These are phyloP conservation scores for Suillus alpinus DNA, from an alignment of 768 basidiomycete genomes.

Conservation along the genomic window DNA sequence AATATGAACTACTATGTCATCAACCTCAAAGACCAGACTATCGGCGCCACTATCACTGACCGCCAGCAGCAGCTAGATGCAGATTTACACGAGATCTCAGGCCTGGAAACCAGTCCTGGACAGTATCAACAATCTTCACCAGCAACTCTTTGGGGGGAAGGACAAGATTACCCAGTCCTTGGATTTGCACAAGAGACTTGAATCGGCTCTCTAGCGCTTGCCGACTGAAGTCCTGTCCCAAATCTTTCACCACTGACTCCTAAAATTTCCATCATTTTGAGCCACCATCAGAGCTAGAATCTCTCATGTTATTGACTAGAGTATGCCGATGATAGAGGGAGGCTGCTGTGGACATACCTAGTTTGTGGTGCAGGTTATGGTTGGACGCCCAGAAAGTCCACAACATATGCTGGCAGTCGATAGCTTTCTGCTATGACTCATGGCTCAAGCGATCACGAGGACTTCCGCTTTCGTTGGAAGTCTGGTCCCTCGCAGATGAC, in stretches of 20 bases:
- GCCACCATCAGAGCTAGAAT: constrained; percentile 20
- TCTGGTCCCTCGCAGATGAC: constrained; percentile 5
- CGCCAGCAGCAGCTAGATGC: constrained; percentile 15
- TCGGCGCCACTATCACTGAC: constrained; percentile 15
- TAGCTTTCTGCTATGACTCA: constrained; percentile 11
- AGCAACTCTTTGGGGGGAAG: constrained; percentile 14
- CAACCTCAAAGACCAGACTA: constrained; percentile 9
- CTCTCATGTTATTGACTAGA: constrained; percentile 37
- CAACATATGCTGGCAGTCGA: constrained; percentile 10
- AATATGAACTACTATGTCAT: too few species aligned
- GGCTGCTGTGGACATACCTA: constrained; percentile 38
- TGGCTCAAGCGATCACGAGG: constrained; percentile 10
- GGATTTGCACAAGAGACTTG: constrained; percentile 19
- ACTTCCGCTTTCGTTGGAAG: constrained; percentile 19
- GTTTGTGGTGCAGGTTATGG: constrained; percentile 45
- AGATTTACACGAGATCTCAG: constrained; percentile 11
- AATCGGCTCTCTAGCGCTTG: constrained; percentile 34
- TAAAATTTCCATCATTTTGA: constrained; percentile 20
- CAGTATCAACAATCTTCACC: constrained; percentile 9
- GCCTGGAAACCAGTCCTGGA: constrained; percentile 15
- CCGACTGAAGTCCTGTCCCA: constrained; percentile 47
- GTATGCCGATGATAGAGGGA: constrained; percentile 43
- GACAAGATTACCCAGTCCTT: constrained; percentile 17
- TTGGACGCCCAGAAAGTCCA: neutral
- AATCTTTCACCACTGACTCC: constrained; percentile 41